Percentiles rank a stretch among this genome's conserved stretches.
Evolutionary conservation across 2,329 filamentous ascomycete genomes (phyloP).

Genomic region (Onygenales sp.): DNA sequence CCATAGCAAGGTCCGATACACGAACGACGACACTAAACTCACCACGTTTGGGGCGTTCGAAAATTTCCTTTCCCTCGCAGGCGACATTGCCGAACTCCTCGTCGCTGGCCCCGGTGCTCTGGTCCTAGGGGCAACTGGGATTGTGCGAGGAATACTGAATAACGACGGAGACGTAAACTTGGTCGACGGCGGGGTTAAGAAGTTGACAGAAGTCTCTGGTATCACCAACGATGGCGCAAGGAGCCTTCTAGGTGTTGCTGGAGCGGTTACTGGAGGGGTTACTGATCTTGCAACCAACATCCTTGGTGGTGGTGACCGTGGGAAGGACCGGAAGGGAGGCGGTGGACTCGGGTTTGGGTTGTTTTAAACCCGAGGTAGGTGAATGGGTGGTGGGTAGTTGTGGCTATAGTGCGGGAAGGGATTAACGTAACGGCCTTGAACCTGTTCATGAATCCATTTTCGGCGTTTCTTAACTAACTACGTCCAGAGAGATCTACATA

Average conservation of each 20-base stretch:
- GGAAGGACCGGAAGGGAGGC: not conserved
- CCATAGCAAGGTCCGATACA: not conserved
- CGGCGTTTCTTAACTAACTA: too few relatives aligned
- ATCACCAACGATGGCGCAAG: not conserved
- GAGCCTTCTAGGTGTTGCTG: not conserved
- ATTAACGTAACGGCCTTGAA: too few relatives aligned
- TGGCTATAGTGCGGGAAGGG: too few relatives aligned
- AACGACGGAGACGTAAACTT: not conserved
- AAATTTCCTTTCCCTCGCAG: conserved; percentile 1
- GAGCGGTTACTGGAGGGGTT: not conserved
- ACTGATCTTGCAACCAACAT: not conserved
- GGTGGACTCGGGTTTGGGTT: not conserved
- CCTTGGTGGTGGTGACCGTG: not conserved
- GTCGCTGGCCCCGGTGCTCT: not conserved
- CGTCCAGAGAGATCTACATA: too few relatives aligned
- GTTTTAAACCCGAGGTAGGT: not conserved
- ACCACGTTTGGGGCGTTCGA: not conserved
- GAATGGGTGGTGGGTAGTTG: too few relatives aligned
- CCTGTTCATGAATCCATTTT: too few relatives aligned
- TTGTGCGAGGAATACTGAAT: not conserved
- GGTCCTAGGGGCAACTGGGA: not conserved
- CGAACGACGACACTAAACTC: not conserved
- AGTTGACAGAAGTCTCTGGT: not conserved
- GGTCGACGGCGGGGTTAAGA: not conserved
- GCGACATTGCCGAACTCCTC: conserved; percentile 2